Base-by-base conservation (phyloP, 352 stramenopile species). In the Phytopythium helicoides region DNA sequence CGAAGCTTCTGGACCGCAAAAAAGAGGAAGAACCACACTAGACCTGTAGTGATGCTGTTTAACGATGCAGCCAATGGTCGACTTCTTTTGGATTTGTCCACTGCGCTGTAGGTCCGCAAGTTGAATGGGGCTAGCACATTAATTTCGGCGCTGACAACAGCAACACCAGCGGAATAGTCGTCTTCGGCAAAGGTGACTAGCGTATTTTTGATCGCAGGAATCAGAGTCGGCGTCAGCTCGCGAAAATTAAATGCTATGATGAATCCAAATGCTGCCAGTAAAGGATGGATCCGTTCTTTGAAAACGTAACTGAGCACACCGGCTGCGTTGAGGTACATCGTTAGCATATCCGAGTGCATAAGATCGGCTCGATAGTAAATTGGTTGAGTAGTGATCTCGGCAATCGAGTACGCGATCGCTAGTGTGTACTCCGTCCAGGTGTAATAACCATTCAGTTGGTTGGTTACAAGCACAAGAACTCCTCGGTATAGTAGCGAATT, bases 361-460 rank as follows among this genome's bases (percentile, higher is more conserved):
- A 77, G 47, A 14, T 71, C 61, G 1, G 56, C 15, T 6, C 52
- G 52, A 34, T 69, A 64, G 10, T 58, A 47, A 2, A 45, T 38
- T 8, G 54, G 16, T 19, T 52, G 56, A 0, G n/a, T 44, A 18
- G n/a, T n/a, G n/a, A n/a, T n/a, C n/a, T 45, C 50, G 6, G 47
- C 39, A 11, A 66, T 53, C 31, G 47, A 37, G 16, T 66, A 45
- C 1, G 53, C 58, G 0, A 71, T 22, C 1, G 64, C 56, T 0
- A 76, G 35, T 15, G 56, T 60, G 19, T 80, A 83, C 47, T 81
- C 67, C 0, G 65, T 68, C 0, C 83, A 46, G 1, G 62, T 71
- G 69, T 73, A 86, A 33, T 68, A 80, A 0, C 54, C 61, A 21
- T 86, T 74, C n/a, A 86, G 37, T 21, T 66, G 49, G 61, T 73